Base-by-base conservation (phyloP, 371 early-diverging fungal species). In the Mortierella sp. region DNA sequence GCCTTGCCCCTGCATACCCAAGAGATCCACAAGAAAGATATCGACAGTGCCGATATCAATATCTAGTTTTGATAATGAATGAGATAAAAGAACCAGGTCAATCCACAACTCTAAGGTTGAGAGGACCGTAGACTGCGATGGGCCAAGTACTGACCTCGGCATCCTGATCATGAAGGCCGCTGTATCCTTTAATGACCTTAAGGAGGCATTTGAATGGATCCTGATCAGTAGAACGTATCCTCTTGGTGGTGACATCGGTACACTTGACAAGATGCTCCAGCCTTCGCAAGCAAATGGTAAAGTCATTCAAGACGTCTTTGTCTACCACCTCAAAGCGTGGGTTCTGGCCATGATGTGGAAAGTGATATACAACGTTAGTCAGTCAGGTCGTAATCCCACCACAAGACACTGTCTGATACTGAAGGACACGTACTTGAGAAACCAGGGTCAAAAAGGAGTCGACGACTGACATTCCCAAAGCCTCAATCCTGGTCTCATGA, bases 371-470 rank as follows among this genome's bases (percentile, higher is more conserved):
- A 45, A n/a, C 6, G n/a, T 39, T 39, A 10, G 10, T n/a, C n/a
- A n/a, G n/a, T n/a, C n/a, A n/a, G n/a, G n/a, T n/a, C n/a, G n/a
- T n/a, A n/a, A n/a, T n/a, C n/a, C n/a, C n/a, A n/a, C n/a, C n/a
- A n/a, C n/a, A n/a, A n/a, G n/a, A n/a, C n/a, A n/a, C n/a, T n/a
- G n/a, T n/a, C n/a, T n/a, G n/a, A n/a, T n/a, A n/a, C n/a, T n/a
- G n/a, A n/a, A n/a, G n/a, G n/a, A n/a, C n/a, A n/a, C n/a, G n/a
- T 58, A 71, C 71, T 25, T 54, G 45, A 10, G 71, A 48, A 16
- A 53, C 40, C 1, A 49, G 71, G 71, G 63, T 82, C 82, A 57
- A 80, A 66, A 21, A 88, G 49, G 78, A 82, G 69, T 39, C 79
- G 1, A 82, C 71, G 39, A 86, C 78, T 0, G 66, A 63, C 21